Conservation (phyloP, 345 rosid species). For the Eucalyptus regnans region DNA sequence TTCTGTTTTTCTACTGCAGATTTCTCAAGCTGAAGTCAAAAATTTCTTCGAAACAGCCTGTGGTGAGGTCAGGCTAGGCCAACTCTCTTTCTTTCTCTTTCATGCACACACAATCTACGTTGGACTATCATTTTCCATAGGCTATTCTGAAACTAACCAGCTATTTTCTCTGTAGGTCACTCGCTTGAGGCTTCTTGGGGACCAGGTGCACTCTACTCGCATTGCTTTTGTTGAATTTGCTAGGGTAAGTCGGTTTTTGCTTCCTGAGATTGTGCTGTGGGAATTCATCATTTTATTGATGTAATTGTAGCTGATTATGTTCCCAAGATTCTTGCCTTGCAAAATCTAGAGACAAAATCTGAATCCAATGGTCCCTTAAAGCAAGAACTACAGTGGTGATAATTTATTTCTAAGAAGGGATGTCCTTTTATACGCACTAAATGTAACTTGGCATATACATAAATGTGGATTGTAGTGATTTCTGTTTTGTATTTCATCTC, state of each 20-base stretch:
- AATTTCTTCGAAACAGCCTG: constrained; percentile 69
- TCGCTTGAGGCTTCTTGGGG: constrained; percentile 82
- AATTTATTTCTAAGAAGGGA: not conserved
- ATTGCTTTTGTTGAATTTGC: constrained; percentile 90
- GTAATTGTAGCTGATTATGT: not conserved
- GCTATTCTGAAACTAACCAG: not conserved
- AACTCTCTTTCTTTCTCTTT: not conserved
- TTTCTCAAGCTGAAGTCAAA: constrained; percentile 74
- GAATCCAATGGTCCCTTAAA: not conserved
- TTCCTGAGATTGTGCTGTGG: not conserved
- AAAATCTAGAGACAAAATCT: not conserved
- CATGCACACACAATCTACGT: not conserved
- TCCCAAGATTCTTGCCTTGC: not conserved
- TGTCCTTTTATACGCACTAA: not conserved
- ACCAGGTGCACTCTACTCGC: constrained; percentile 74
- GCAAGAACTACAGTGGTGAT: not conserved
- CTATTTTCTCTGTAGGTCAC: constrained; percentile 34
- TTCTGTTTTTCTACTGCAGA: constrained; percentile 16
- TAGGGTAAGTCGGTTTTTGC: constrained; percentile 31
- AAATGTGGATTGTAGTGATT: not conserved
- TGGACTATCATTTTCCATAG: not conserved
- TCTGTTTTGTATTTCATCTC: not conserved
- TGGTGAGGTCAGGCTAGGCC: constrained; percentile 58
- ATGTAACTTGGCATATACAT: not conserved
- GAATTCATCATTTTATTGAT: not conserved